phyloP scores from a whole-genome alignment of 2,329 filamentous ascomycete species.

The Graphilbum ipis-grandicollis region DNA sequence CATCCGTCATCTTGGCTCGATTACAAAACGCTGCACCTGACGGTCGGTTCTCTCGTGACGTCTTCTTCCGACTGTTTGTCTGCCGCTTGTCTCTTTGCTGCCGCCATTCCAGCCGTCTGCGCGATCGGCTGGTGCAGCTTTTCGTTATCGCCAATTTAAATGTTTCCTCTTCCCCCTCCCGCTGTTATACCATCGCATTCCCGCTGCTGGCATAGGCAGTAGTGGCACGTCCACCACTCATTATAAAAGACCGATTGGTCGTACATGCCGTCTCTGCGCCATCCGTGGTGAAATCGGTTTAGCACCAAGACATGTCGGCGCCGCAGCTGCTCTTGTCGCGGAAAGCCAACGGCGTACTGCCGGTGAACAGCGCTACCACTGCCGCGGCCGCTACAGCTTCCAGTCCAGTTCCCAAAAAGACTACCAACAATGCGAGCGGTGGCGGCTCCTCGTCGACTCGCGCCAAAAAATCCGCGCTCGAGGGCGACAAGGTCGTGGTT shows the following conservation, averaged over 20 bases:
- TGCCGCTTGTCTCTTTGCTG: no score
- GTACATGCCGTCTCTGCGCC: background rate
- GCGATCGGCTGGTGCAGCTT: background rate
- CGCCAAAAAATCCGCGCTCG: conserved; percentile 31
- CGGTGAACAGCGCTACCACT: conserved; percentile 27
- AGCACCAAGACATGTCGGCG: conserved; percentile 5
- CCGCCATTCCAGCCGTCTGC: no score
- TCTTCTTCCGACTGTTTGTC: no score
- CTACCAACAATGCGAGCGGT: conserved; percentile 17
- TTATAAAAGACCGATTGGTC: no score
- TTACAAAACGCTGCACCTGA: no score
- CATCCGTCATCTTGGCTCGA: no score
- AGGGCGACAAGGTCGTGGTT: conserved; percentile 69
- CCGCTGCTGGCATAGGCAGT: background rate
- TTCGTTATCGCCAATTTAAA: background rate
- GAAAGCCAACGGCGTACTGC: conserved; percentile 34
- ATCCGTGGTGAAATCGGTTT: background rate
- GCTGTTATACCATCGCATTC: background rate
- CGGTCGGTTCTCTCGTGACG: no score
- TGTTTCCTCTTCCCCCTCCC: background rate
- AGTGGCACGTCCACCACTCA: no score
- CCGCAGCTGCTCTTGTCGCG: conserved; percentile 15
- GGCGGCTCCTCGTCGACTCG: conserved; percentile 20
- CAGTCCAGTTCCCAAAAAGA: no score
- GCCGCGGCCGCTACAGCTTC: conserved; percentile 10